A percentile compares a stretch with the other conserved stretches of the same genome.
Conservation (phyloP, 2,329 filamentous ascomycete genomes). For the Penicillium janthinellum region DNA sequence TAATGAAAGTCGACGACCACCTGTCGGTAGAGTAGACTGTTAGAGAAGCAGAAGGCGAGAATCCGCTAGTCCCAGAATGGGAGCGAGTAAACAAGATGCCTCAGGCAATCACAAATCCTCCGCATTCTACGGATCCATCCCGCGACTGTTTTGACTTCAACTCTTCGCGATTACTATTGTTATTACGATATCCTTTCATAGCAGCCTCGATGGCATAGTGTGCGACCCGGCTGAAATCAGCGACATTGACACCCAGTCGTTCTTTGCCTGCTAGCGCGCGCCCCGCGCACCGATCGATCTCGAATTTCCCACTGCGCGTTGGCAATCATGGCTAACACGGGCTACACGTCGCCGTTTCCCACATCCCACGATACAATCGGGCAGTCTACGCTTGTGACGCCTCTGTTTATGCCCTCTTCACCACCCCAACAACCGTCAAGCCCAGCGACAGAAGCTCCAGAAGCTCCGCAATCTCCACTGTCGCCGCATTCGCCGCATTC, state of each 20-base stretch:
- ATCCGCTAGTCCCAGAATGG: conserved; percentile 19
- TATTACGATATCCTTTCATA: conserved; percentile 10
- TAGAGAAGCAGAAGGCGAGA: not conserved
- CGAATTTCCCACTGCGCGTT: conserved; percentile 17
- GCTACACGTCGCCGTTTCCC: conserved; percentile 41
- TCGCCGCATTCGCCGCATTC: not conserved
- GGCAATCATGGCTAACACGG: conserved; percentile 40
- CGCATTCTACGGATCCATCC: not conserved
- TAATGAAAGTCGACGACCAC: not conserved
- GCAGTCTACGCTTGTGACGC: conserved; percentile 41
- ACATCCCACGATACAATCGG: conserved; percentile 48
- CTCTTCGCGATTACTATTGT: conserved; percentile 22
- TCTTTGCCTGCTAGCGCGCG: conserved; percentile 4
- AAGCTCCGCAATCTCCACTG: conserved; percentile 23
- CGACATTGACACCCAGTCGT: not conserved
- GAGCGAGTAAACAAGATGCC: conserved; percentile 24
- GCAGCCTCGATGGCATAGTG: not conserved
- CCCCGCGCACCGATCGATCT: conserved; percentile 1
- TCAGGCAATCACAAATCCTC: conserved; percentile 16
- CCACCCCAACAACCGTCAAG: conserved; percentile 30
- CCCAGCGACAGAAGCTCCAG: conserved; percentile 5
- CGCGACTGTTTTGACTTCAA: conserved; percentile 3
- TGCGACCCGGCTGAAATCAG: not conserved
- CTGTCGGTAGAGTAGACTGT: too few relatives aligned
- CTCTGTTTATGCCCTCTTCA: conserved; percentile 41